phyloP scores from a whole-genome alignment of 306 rosid species.

The Castanea crenata region DNA sequence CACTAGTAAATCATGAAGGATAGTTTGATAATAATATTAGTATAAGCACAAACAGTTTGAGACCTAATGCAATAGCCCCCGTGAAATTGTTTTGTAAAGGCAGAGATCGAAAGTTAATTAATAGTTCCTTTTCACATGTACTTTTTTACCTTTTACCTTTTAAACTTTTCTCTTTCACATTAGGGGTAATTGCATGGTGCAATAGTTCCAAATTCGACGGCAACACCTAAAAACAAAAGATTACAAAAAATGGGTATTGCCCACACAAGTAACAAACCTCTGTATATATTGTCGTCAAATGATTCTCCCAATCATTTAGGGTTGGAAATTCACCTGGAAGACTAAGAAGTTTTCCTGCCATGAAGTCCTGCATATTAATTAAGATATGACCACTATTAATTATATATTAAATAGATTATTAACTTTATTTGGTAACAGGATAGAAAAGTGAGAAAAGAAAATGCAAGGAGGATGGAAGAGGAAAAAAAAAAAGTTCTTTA shows the following conservation, averaged over 20 bases:
- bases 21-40: too few relatives aligned
- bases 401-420: not conserved
- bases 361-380: slow-evolving; percentile 64
- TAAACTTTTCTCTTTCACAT: too few relatives aligned
- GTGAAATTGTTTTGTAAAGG: too few relatives aligned
- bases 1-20: too few relatives aligned
- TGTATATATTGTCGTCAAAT: slow-evolving; percentile 87
- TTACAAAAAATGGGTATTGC: slow-evolving; percentile 8
- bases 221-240: slow-evolving; percentile 18
- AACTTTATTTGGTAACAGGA: not conserved
- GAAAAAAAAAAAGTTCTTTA: too few relatives aligned
- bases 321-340: slow-evolving; percentile 92
- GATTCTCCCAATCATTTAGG: slow-evolving; percentile 97
- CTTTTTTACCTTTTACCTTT: too few relatives aligned
- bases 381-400: not conserved
- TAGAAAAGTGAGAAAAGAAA: not conserved
- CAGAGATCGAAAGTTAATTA: too few relatives aligned
- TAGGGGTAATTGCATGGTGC: too few relatives aligned
- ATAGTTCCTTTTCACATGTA: too few relatives aligned
- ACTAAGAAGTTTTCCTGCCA: slow-evolving; percentile 83
- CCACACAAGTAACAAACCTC: slow-evolving; percentile 53
- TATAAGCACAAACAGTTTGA: too few relatives aligned
- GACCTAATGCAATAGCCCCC: too few relatives aligned
- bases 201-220: slow-evolving; percentile 8
- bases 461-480: too few relatives aligned